These are phyloP conservation scores for Saccharomycopsis sp. DNA, from an alignment of 805 yeast genomes.

Conservation along the genomic window DNA sequence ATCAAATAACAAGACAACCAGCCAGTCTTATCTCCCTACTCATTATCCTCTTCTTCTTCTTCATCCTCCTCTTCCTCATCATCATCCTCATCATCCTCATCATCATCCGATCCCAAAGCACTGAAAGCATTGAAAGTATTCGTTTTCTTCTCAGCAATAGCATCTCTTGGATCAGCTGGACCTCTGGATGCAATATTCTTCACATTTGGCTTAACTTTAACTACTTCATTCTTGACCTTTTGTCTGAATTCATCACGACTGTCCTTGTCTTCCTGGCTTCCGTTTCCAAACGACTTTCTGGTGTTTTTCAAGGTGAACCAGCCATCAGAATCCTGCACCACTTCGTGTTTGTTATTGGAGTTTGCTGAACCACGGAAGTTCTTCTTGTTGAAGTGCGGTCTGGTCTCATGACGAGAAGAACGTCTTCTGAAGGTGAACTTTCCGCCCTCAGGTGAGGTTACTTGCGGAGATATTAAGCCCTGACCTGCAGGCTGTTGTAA, in stretches of 20 bases:
- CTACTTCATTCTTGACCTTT: slow-evolving; percentile 41
- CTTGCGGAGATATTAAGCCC: no score
- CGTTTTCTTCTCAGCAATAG: slow-evolving; percentile 59
- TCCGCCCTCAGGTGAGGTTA: slow-evolving; percentile 31
- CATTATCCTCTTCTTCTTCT: neutral
- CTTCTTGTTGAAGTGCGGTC: slow-evolving; percentile 54
- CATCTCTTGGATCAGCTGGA: slow-evolving; percentile 68
- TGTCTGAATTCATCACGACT: slow-evolving; percentile 38
- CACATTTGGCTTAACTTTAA: slow-evolving; percentile 63
- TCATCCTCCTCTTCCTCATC: slow-evolving; percentile 9
- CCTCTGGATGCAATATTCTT: slow-evolving; percentile 69
- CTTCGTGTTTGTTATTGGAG: slow-evolving; percentile 39
- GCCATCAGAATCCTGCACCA: slow-evolving; percentile 67
- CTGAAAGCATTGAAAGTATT: slow-evolving; percentile 74
- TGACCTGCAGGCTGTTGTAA: slow-evolving; percentile 8
- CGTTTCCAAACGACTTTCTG: slow-evolving; percentile 40
- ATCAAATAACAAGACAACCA: no score
- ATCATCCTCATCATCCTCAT: slow-evolving; percentile 36
- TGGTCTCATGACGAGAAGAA: slow-evolving; percentile 39
- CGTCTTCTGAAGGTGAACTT: slow-evolving; percentile 57
- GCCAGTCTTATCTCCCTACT: neutral
- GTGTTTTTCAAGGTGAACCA: slow-evolving; percentile 61
- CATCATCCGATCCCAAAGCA: slow-evolving; percentile 58
- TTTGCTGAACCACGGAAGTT: slow-evolving; percentile 24
- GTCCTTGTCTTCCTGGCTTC: slow-evolving; percentile 24